phyloP scores from a whole-genome alignment of 1,284 basidiomycete genomes.

The Coniferiporia weirii region DNA sequence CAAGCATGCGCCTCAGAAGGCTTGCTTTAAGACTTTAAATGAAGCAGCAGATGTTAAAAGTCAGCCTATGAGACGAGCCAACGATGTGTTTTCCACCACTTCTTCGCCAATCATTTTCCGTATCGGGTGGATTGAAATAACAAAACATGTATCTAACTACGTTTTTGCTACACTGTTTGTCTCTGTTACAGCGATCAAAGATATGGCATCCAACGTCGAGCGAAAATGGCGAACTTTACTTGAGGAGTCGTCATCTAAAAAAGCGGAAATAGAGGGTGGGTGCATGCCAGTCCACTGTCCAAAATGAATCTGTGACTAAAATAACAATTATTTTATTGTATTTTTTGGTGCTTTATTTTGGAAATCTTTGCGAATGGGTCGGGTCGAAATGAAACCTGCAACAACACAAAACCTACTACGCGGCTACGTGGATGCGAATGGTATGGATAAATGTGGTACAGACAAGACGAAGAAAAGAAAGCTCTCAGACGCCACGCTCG shows the following conservation, averaged over 20 bases:
- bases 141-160: constrained; percentile 69
- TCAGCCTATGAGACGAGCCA: no score
- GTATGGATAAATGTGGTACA: constrained; percentile 32
- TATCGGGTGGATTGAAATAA: constrained; percentile 22
- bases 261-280: constrained; percentile 60
- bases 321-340: constrained; percentile 13
- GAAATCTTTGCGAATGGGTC: neutral
- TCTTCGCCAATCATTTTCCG: neutral
- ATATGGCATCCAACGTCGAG: constrained; percentile 82
- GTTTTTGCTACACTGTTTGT: constrained; percentile 30
- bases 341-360: neutral
- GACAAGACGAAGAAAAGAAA: constrained; percentile 70
- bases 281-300: constrained; percentile 43
- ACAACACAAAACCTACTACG: no score
- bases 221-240: constrained; percentile 66
- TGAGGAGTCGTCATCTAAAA: constrained; percentile 33
- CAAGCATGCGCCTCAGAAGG: neutral
- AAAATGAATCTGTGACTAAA: constrained; percentile 1
- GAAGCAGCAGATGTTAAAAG: no score
- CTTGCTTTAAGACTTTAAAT: neutral
- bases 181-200: constrained; percentile 65
- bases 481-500: constrained; percentile 37
- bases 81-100: constrained; percentile 1
- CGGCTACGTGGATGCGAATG: neutral
- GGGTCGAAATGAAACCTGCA: no score